phyloP scores from a whole-genome alignment of 805 yeast species.

The Wickerhamomyces mucosus region DNA sequence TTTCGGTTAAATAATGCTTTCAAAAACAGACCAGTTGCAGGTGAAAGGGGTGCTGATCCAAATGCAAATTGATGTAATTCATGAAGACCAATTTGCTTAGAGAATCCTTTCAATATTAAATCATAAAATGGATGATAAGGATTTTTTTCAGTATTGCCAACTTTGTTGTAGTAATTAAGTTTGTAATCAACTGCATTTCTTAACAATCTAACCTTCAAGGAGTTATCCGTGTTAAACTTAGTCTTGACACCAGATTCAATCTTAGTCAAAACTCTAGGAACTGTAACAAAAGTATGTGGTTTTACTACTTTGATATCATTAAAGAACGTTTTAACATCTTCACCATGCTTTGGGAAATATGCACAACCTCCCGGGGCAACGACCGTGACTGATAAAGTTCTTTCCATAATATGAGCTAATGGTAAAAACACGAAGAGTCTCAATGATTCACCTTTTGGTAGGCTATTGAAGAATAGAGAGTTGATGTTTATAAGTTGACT shows the following conservation, averaged over 20 bases:
- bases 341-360: constrained; percentile 38
- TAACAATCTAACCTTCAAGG: not conserved
- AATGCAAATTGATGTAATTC: constrained; percentile 21
- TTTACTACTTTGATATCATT: constrained; percentile 38
- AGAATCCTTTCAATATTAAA: constrained; percentile 19
- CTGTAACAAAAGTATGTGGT: constrained; percentile 38
- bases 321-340: constrained; percentile 33
- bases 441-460: constrained; percentile 16
- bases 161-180: constrained; percentile 5
- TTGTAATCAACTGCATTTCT: constrained; percentile 2
- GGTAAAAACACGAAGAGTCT: constrained; percentile 38
- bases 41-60: constrained; percentile 56
- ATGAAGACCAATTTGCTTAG: constrained; percentile 29
- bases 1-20: constrained; percentile 40
- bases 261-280: constrained; percentile 46
- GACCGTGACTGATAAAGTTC: constrained; percentile 15
- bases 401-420: constrained; percentile 46
- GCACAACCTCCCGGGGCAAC: constrained; percentile 19
- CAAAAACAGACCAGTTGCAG: constrained; percentile 44
- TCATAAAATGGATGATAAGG: constrained; percentile 22
- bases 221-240: not conserved
- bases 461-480: constrained; percentile 2
- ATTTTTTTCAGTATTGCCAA: constrained; percentile 4
- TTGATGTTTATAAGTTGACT: constrained; percentile 2
- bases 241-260: constrained; percentile 40